Base-by-base conservation (phyloP, 148 eudicot genomes). In the Cornus florida region DNA sequence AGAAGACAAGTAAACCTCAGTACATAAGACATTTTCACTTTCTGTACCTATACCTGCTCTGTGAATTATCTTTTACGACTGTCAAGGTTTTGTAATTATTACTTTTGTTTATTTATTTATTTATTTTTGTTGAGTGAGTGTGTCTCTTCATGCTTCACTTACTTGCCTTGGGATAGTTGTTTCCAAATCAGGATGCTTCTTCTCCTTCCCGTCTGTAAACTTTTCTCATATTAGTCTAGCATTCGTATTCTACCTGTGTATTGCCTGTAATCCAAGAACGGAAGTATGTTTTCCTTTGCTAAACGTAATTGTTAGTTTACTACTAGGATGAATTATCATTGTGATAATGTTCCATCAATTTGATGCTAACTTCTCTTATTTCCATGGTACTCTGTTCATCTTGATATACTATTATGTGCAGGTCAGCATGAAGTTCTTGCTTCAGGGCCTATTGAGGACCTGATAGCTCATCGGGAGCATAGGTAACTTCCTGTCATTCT, bases 351-450 rank as follows among this genome's bases (percentile, higher is more conserved):
- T 80, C 43, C 39, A 43, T 65, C 14, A 66, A 24, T 8, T 50
- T 14, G 28, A 48, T 31, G 74, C 73, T 66, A 23, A 20, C 9
- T 13, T 41, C 5, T 41, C 43, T 64, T 53, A 6, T 65, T 68
- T 74, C 33, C 64, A 10, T 43, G 48, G 48, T 43, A 43, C 48
- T 43, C 48, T 46, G 8, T 20, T 39, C 48, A 48, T 75, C 6
- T 32, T 50, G 46, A 22, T 73, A 48, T 69, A 5, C 43, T 72
- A 14, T 33, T 76, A 20, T 72, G 46, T 81, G 86, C 78, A 96
- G 99, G 92, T 81, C 98, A 96, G 84, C 99, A 96, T 80, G 99
- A 96, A 88, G 90, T 93, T 83, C 99, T 96, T 82, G 99, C 99
- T 69, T 96, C 99, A n/a, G 99, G 99, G 33, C 99, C 99, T 50